Conservation (phyloP, 2,329 filamentous ascomycete species). For the Calonectria honghensis region DNA sequence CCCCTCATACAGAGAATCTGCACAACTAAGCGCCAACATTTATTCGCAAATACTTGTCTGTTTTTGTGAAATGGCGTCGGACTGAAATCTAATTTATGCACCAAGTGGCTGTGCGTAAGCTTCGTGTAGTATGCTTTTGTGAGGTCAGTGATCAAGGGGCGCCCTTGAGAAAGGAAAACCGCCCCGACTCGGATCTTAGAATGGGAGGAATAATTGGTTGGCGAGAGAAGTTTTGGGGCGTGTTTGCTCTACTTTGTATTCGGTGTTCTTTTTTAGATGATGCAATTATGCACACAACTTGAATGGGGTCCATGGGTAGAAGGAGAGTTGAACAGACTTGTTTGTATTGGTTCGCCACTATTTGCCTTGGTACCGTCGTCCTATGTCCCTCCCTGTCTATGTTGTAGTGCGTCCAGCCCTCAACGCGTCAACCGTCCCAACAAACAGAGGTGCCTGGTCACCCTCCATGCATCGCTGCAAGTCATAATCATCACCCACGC, state of each 20-base stretch:
- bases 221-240: slow-evolving; percentile 1
- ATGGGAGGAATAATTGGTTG: slow-evolving; percentile 26
- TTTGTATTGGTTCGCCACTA: slow-evolving; percentile 16
- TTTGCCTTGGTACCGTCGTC: not conserved
- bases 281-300: slow-evolving; percentile 10
- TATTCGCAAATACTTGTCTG: not conserved
- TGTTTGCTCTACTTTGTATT: slow-evolving; percentile 16
- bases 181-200: not conserved
- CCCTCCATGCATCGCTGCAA: not conserved
- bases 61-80: slow-evolving; percentile 2
- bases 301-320: slow-evolving; percentile 22
- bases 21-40: not conserved
- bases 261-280: slow-evolving; percentile 28
- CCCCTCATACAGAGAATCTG: slow-evolving; percentile 2
- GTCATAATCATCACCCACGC: not conserved
- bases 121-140: not conserved
- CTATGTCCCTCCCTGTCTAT: not conserved
- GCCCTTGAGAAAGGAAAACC: not conserved
- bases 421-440: slow-evolving; percentile 23
- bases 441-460: slow-evolving; percentile 19
- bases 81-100: slow-evolving; percentile 14
- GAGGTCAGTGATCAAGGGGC: slow-evolving; percentile 1
- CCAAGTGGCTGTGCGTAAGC: slow-evolving; percentile 4
- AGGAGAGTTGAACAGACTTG: slow-evolving; percentile 6
- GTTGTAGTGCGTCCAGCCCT: slow-evolving; percentile 11